Base-by-base conservation (phyloP, 1,284 basidiomycete genomes). In the Apiotrichum akiyoshidainum region DNA sequence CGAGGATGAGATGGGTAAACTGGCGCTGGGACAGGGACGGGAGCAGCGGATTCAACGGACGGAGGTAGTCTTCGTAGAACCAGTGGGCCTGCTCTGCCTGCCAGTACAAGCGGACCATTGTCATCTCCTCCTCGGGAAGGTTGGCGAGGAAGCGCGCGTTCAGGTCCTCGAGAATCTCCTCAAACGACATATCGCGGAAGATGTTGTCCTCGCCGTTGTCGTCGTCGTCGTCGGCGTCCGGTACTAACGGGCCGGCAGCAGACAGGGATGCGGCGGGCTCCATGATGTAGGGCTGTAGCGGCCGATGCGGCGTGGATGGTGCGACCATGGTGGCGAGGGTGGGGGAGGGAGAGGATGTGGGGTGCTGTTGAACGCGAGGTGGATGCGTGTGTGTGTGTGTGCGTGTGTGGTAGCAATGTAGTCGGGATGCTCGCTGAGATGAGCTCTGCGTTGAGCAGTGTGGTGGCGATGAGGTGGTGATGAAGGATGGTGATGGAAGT, bases 81-180 rank as follows among this genome's bases (percentile, higher is more conserved):
- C 96, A 99, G 77, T 99, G 95, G 90, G 96, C 96, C 83, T 98
- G 94, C 79, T 99, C 96, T 59, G 98, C 92, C 80, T 99, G 96
- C 80, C 99, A 99, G 80, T 92, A 97, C 71, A 99, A 87, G 63
- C 96, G 86, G 74, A 96, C 92, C 61, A 97, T 83, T 22, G 85
- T 85, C 60, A 95, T 85, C 80, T 99, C 96, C 71, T 92, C 89
- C 64, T 90, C 87, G 7, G 96, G 96, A 54, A 99, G 84, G 78
- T 99, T 99, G 67, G 98, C 84, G 68, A 99, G 91, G 78, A 99
- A 99, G 50, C 96, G 90, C 87, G 89, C 92, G 65, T 89, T 90
- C 34, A 95, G 84, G 79, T 95, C 92, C 74, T 95, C 92, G 53
- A 94, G 83, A 52, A 92, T 88, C 73, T 81, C 79, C 13, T 74